phyloP scores from a whole-genome alignment of 108 stramenopile genomes.

The Ochromonas danica region DNA sequence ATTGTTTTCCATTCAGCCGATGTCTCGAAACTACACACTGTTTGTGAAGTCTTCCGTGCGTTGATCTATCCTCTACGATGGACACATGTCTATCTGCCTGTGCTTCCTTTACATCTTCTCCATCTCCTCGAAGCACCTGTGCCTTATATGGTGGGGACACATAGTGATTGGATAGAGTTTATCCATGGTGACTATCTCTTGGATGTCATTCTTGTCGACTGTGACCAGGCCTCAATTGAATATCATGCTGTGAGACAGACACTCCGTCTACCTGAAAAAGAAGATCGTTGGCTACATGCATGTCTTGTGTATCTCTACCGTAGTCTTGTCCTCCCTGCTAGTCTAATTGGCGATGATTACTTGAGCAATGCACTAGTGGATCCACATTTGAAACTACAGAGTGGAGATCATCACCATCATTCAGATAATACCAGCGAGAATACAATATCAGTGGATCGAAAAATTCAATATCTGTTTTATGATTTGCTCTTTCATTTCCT shows the following conservation, averaged over 20 bases:
- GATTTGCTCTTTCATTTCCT: neutral
- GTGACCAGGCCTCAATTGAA: neutral
- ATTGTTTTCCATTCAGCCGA: slow-evolving; percentile 3
- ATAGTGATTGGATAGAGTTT: neutral
- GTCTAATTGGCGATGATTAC: neutral
- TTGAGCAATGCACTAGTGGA: neutral
- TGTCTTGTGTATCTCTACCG: no score
- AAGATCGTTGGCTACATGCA: neutral
- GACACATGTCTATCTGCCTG: slow-evolving; percentile 8
- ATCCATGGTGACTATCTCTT: neutral
- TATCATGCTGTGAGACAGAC: neutral
- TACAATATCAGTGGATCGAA: neutral
- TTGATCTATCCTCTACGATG: slow-evolving; percentile 1
- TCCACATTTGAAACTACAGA: neutral
- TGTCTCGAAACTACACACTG: neutral
- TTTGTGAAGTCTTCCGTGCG: neutral
- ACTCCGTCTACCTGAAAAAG: neutral
- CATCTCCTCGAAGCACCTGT: slow-evolving; percentile 19
- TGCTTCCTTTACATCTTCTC: neutral
- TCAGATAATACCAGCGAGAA: no score
- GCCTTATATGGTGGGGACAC: neutral
- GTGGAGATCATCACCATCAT: no score
- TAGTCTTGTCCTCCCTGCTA: neutral
- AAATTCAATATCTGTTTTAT: slow-evolving; percentile 2
- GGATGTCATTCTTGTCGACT: neutral